A percentile compares a stretch with the other conserved stretches of the same genome.
Evolutionary conservation across 2,329 filamentous ascomycete genomes (phyloP).

Genomic region (Diplodia scrobiculata): DNA sequence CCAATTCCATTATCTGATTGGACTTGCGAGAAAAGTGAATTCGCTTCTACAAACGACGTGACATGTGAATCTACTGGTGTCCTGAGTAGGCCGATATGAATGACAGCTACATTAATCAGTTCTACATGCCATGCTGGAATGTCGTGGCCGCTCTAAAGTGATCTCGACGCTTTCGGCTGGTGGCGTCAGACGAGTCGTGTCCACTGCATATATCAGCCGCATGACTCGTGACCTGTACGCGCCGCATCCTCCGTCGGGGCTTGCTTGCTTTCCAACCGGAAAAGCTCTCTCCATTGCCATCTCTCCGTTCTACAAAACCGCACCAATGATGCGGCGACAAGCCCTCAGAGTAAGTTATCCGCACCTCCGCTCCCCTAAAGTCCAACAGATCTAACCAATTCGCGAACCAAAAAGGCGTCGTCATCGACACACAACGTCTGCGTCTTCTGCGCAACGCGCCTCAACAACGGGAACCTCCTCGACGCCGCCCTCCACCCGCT

Average conservation of each 20-base stretch:
- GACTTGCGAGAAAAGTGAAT: neutral
- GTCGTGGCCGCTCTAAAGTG: neutral
- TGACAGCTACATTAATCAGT: neutral
- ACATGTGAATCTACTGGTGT: neutral
- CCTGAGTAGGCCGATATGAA: neutral
- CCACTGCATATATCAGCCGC: neutral
- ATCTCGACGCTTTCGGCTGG: neutral
- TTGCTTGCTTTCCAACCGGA: neutral
- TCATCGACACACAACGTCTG: conserved; percentile 44
- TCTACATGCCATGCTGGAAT: neutral
- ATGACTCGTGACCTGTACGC: conserved; percentile 14
- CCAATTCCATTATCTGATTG: neutral
- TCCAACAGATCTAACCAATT: neutral
- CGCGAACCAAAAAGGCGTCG: conserved; percentile 34
- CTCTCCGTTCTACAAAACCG: neutral
- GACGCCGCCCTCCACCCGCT: conserved; percentile 30
- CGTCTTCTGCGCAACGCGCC: conserved; percentile 45
- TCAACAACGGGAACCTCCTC: conserved; percentile 31
- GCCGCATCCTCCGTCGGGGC: neutral
- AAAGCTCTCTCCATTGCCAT: neutral
- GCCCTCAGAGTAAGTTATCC: conserved; percentile 1
- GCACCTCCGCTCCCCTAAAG: neutral
- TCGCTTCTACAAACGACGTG: neutral
- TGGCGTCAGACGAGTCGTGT: conserved; percentile 1
- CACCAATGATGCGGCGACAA: conserved; percentile 22